phyloP scores from a whole-genome alignment of 2,329 filamentous ascomycete genomes.

The Cladosporium colombiae region DNA sequence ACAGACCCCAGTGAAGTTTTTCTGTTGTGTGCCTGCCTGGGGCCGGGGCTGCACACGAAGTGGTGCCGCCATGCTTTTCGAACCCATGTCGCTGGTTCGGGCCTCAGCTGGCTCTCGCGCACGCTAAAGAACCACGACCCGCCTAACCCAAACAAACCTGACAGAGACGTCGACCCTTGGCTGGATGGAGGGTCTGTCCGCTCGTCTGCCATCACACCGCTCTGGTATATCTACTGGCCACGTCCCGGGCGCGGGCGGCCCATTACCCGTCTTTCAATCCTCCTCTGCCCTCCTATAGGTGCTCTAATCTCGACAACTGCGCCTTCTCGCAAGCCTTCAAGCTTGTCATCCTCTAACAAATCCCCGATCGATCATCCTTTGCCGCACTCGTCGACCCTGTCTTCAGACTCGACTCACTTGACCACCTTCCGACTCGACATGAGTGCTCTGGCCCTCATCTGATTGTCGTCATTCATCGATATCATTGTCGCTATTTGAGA shows the following conservation, averaged over 20 bases:
- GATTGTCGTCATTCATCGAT: not conserved
- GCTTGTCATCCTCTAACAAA: slow-evolving; percentile 8
- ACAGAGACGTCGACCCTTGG: slow-evolving; percentile 17
- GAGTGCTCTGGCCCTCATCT: slow-evolving; percentile 3
- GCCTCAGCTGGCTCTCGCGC: slow-evolving; percentile 16
- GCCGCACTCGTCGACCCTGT: slow-evolving; percentile 4
- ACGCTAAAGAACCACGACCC: slow-evolving; percentile 19
- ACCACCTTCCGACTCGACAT: slow-evolving; percentile 7
- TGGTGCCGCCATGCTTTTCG: slow-evolving; percentile 19
- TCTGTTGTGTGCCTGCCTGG: slow-evolving; percentile 16
- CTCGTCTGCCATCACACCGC: slow-evolving; percentile 18
- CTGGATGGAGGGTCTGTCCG: slow-evolving; percentile 14
- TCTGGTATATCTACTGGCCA: slow-evolving; percentile 19
- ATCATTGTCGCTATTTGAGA: slow-evolving; percentile 15
- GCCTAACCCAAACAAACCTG: slow-evolving; percentile 20
- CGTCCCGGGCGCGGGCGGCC: slow-evolving; percentile 18
- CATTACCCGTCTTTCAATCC: slow-evolving; percentile 19
- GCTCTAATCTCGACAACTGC: slow-evolving; percentile 13
- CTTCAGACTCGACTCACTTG: slow-evolving; percentile 5
- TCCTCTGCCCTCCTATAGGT: slow-evolving; percentile 12
- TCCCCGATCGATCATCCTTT: slow-evolving; percentile 4
- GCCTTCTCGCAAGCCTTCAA: slow-evolving; percentile 1
- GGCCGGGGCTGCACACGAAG: slow-evolving; percentile 14
- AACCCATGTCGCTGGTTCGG: slow-evolving; percentile 19
- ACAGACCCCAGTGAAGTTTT: slow-evolving; percentile 13